A percentile compares a stretch with the other conserved stretches of the same genome.
These are phyloP conservation scores for Gnomoniopsis smithogilvyi DNA, from an alignment of 2,329 filamentous ascomycete genomes.

Conservation along the genomic window DNA sequence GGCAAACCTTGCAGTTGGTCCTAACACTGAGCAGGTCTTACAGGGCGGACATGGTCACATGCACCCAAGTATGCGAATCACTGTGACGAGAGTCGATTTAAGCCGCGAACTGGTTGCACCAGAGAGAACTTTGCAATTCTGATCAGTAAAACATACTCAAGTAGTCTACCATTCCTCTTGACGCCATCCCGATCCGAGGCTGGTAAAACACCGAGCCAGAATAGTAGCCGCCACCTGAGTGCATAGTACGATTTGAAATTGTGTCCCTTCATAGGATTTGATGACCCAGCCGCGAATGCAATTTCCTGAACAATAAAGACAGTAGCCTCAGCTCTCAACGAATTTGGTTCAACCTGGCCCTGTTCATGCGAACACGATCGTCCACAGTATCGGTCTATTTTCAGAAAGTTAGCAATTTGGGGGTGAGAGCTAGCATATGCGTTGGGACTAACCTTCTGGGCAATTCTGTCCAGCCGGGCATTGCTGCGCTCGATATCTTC, in stretches of 20 bases:
- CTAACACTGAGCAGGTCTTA: too few relatives aligned
- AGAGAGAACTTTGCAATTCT: not conserved
- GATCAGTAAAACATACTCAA: not conserved
- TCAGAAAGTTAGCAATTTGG: not conserved
- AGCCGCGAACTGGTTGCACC: not conserved
- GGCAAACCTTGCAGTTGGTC: too few relatives aligned
- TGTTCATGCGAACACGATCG: conserved; percentile 69
- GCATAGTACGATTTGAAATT: not conserved
- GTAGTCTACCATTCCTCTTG: not conserved
- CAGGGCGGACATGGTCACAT: too few relatives aligned
- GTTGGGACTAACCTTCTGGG: conserved; percentile 61
- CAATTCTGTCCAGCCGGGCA: conserved; percentile 69
- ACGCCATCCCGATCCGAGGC: not conserved
- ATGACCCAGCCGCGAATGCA: not conserved
- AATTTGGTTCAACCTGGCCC: conserved; percentile 66
- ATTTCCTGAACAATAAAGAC: not conserved
- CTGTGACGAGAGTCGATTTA: too few relatives aligned
- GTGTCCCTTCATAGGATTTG: not conserved
- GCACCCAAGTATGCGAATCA: too few relatives aligned
- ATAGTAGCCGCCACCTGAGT: not conserved
- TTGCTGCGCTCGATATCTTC: conserved; percentile 73
- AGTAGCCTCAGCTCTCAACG: conserved; percentile 12
- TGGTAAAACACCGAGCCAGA: not conserved
- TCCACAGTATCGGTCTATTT: conserved; percentile 76
- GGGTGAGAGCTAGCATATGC: not conserved